Evolutionary conservation across 179 eudicot species (phyloP), one percentile per base, ranked within the genome.

Genomic region (Nepenthes alata): DNA sequence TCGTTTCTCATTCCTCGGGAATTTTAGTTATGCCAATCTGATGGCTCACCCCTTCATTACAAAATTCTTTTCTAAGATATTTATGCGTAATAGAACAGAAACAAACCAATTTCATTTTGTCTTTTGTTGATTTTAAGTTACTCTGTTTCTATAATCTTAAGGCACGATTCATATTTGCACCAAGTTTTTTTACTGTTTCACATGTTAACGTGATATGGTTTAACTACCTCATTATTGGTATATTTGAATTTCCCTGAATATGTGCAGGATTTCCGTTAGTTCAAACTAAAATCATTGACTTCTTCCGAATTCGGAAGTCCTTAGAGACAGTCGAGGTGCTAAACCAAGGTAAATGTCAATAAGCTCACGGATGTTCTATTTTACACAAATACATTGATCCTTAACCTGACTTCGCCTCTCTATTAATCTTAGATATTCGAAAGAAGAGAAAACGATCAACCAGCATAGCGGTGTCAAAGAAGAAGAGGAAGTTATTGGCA

Each of bases 251-350:
- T 50, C 13, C 13, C 5, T 53, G n/a, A 2, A 6, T 15, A 2
- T 44, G 16, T 77, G 76, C 91, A 93, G 98, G 60, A 47, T 85
- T 93, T 59, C 91, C 95, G n/a, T 65, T 93, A 35, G 74, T 87
- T n/a, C 98, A 93, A 74, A 93, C 95, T n/a, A 93, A 83, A 68
- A 93, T 93, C 58, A 78, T 89, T 34, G 98, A 93, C 60, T 93
- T 93, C 73, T 93, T 93, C 73, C 84, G 94, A 11, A 93, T 93
- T 39, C 94, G 82, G 71, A 87, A 85, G 78, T 59, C 80, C 35
- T 67, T 80, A 1, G 70, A 62, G 25, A 74, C 62, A 54, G 35
- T 59, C 2, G 76, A 79, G 62, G 75, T 73, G 57, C 55, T 66
- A 6, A 53, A 56, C 60, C 77, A 68, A 80, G 98, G 97, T 85